Base-by-base conservation (phyloP, 805 yeast genomes). In the Ogataea wickerhamii region DNA sequence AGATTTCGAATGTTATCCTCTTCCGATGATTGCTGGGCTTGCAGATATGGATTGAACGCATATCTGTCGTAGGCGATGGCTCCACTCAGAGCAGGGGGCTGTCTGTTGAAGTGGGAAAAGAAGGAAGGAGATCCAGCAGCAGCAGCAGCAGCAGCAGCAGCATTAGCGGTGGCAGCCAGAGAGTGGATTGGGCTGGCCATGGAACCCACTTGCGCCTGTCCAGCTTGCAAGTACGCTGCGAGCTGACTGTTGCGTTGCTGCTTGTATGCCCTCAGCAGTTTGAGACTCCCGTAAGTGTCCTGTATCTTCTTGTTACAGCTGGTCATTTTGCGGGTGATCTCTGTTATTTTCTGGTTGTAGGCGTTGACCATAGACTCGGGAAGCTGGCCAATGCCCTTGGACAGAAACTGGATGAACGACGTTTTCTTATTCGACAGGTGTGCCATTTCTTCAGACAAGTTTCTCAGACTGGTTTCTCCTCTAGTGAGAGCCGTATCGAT, bases 1-100 rank as follows among this genome's bases (percentile, higher is more conserved):
- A 78, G 63, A 28, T 66, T 59, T 37, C 63, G 37, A 32, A 57
- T 42, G 37, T 51, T 53, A 17, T 48, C 48, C n/a, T 45, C 47
- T 22, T 57, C 62, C 4, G 36, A 18, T 22, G 40, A 31, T 18
- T 37, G 35, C 18, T 28, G 23, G 5, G 28, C 20, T 25, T 22
- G 32, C 41, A 40, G 25, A 21, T 44, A 44, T 6, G 48, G 48
- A 21, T 44, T 37, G 36, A 43, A 40, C 10, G 46, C 45, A 17
- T 19, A 8, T 20, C 25, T 40, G 20, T 36, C 28, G 30, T 36
- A 40, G 13, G 35, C 30, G 16, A 10, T 13, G 7, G 22, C 13
- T 10, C 12, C 12, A 18, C 18, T 16, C 12, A 18, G 6, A 6
- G 12, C 22, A 8, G 29, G 7, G 8, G 17, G 7, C 11, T 13